A percentile compares a stretch with the other conserved stretches of the same genome.
Conservation (phyloP, 257 asterid species). For the Forsythia suspensa region DNA sequence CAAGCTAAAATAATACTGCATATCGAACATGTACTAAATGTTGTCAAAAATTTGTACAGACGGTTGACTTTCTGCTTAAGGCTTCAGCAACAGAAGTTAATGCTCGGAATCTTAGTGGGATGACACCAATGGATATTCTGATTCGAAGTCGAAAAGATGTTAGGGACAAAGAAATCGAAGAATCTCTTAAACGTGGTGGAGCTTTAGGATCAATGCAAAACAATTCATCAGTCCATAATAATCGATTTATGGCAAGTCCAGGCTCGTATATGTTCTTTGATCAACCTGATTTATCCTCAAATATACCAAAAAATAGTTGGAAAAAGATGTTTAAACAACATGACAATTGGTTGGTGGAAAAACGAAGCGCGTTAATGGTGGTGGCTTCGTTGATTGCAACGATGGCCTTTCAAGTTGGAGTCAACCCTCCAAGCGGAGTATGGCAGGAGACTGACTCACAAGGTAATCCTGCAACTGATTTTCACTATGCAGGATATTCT, state of each 20-base stretch:
- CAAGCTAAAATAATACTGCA: no score
- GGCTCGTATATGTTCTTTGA: background rate
- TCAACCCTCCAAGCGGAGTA: constrained; percentile 33
- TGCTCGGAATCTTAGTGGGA: constrained; percentile 23
- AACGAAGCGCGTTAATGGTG: constrained; percentile 26
- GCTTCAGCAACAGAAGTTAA: constrained; percentile 20
- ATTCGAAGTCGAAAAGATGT: constrained; percentile 24
- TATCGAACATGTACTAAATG: no score
- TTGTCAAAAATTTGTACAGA: constrained; percentile 4
- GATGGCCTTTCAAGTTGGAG: constrained; percentile 35
- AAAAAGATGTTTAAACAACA: background rate
- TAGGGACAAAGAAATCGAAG: constrained; percentile 33
- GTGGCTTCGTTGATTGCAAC: constrained; percentile 37
- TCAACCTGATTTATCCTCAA: background rate
- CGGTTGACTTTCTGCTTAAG: constrained; percentile 25
- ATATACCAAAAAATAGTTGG: background rate
- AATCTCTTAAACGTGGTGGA: constrained; percentile 25
- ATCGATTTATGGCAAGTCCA: background rate
- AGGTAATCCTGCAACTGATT: background rate
- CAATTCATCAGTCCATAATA: background rate
- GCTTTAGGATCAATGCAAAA: constrained; percentile 14
- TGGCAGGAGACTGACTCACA: constrained; percentile 27
- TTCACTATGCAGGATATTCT: constrained; percentile 16
- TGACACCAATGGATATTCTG: constrained; percentile 40
- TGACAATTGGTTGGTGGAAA: constrained; percentile 17